Percentiles rank a stretch among this genome's conserved stretches.
These are phyloP conservation scores for Ammopiptanthus mongolicus DNA, from an alignment of 306 rosid genomes.

Conservation along the genomic window DNA sequence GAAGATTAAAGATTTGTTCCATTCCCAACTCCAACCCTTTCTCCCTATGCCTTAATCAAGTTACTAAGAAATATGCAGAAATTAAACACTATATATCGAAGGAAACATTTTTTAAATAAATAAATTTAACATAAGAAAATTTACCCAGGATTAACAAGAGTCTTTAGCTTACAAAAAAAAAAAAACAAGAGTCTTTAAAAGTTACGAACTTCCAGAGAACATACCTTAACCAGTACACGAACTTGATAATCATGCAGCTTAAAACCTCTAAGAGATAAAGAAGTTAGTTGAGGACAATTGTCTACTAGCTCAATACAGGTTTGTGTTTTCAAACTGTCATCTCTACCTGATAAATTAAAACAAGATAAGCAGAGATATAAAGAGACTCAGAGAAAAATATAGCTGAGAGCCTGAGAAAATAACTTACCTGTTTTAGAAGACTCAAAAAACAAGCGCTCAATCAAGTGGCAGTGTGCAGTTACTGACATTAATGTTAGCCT, in stretches of 20 bases:
- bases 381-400: not conserved
- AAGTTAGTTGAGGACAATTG: constrained; percentile 60
- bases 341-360: constrained; percentile 64
- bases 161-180: too few species aligned
- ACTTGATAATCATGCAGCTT: constrained; percentile 76
- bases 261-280: constrained; percentile 81
- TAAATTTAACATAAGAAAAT: not conserved
- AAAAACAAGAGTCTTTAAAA: too few species aligned
- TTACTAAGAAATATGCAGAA: not conserved
- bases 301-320: constrained; percentile 64
- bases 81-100: not conserved
- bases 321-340: constrained; percentile 82
- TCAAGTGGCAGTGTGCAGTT: constrained; percentile 59
- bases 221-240: constrained; percentile 75
- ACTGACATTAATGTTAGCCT: constrained; percentile 79
- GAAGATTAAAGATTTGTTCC: not conserved
- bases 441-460: constrained; percentile 83
- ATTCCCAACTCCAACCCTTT: not conserved
- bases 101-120: not conserved
- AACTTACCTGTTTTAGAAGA: constrained; percentile 74
- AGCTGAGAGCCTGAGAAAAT: constrained; percentile 14
- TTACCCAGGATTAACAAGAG: not conserved
- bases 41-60: not conserved
- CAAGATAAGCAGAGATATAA: constrained; percentile 23
- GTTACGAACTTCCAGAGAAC: not conserved